A percentile compares a stretch with the other conserved stretches of the same genome.
phyloP scores from a whole-genome alignment of 768 basidiomycete genomes.

The Boletus pseudopeckii region DNA sequence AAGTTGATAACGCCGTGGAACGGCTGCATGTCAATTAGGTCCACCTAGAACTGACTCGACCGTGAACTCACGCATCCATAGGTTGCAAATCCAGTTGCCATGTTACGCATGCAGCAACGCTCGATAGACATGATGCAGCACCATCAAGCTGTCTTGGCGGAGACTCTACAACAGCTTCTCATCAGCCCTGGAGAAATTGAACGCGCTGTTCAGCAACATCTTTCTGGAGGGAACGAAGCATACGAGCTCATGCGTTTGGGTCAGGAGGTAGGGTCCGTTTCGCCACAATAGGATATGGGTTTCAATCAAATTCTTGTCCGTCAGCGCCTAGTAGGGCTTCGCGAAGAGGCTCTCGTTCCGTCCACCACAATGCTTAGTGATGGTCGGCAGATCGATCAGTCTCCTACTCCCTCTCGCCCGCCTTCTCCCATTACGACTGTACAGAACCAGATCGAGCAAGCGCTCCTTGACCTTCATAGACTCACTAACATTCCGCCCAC shows the following conservation, averaged over 20 bases:
- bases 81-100: constrained; percentile 20
- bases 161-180: constrained; percentile 40
- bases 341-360: background rate
- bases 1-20: constrained; percentile 41
- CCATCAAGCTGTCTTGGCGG: constrained; percentile 34
- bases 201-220: constrained; percentile 38
- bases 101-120: constrained; percentile 30
- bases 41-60: background rate
- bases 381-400: constrained; percentile 20
- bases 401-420: constrained; percentile 19
- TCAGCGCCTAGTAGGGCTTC: constrained; percentile 26
- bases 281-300: background rate
- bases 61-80: constrained; percentile 5
- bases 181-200: constrained; percentile 37
- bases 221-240: constrained; percentile 40
- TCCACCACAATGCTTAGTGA: constrained; percentile 17
- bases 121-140: constrained; percentile 25
- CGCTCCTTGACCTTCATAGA: constrained; percentile 45
- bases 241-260: constrained; percentile 50
- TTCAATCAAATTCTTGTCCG: background rate
- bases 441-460: constrained; percentile 42
- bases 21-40: constrained; percentile 40
- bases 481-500: constrained; percentile 52
- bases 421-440: constrained; percentile 25
- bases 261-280: constrained; percentile 39